Conservation (phyloP, 768 basidiomycete species). For the Kwoniella sp. region DNA sequence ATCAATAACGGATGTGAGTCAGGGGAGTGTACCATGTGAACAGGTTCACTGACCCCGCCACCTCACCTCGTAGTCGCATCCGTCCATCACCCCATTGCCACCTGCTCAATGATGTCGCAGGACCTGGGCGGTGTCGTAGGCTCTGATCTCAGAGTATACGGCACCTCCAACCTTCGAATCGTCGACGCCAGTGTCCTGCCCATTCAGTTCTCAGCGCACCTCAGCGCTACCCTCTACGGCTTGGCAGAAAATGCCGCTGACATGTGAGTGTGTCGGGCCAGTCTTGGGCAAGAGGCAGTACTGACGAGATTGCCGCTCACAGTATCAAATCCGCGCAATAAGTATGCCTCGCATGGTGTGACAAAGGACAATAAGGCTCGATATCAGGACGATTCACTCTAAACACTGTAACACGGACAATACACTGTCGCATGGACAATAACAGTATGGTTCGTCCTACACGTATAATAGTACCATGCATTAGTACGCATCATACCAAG, state of each 20-base stretch:
- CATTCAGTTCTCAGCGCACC: slow-evolving; percentile 56
- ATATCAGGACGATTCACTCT: no score
- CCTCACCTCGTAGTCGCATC: slow-evolving; percentile 37
- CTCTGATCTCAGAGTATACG: slow-evolving; percentile 59
- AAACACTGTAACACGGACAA: no score
- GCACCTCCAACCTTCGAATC: slow-evolving; percentile 60
- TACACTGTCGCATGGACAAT: no score
- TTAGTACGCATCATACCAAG: no score
- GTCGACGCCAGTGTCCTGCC: slow-evolving; percentile 58
- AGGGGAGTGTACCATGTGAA: not conserved
- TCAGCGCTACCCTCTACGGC: slow-evolving; percentile 51
- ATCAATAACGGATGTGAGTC: slow-evolving; percentile 14
- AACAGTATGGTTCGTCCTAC: no score
- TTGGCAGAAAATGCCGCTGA: slow-evolving; percentile 56
- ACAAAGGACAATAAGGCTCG: not conserved
- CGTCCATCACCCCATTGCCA: slow-evolving; percentile 58
- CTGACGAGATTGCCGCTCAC: not conserved
- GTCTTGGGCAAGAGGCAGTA: not conserved
- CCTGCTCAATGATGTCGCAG: slow-evolving; percentile 60
- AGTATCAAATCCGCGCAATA: slow-evolving; percentile 18
- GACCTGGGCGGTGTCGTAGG: slow-evolving; percentile 60
- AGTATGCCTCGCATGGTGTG: not conserved
- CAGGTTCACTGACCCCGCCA: not conserved
- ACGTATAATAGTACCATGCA: no score
- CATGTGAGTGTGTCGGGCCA: slow-evolving; percentile 28